Conservation (phyloP, 2,329 filamentous ascomycete genomes). For the Hypoxylon sp. region DNA sequence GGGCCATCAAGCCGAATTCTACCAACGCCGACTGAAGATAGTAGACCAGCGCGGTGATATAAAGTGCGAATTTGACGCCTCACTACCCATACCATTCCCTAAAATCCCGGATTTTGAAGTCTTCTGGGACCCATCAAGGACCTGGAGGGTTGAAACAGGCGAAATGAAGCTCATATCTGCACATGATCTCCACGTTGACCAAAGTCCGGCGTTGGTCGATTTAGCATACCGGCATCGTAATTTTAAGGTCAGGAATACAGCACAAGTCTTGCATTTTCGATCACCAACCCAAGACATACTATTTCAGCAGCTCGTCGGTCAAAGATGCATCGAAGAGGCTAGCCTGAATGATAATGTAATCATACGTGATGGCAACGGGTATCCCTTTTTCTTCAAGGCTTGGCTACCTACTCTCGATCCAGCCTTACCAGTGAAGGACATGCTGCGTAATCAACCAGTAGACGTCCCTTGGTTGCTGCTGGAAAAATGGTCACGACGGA, state of each 20-base stretch:
- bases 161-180: conserved; percentile 27
- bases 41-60: conserved; percentile 53
- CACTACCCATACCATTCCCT: conserved; percentile 62
- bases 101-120: conserved; percentile 57
- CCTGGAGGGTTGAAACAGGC: conserved; percentile 58
- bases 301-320: conserved; percentile 45
- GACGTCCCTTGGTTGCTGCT: conserved; percentile 67
- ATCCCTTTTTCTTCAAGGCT: conserved; percentile 61
- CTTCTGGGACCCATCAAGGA: conserved; percentile 57
- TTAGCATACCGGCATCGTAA: conserved; percentile 65
- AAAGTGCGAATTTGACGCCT: conserved; percentile 60
- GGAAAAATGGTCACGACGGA: conserved; percentile 66
- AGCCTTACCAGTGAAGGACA: conserved; percentile 58
- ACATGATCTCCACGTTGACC: conserved; percentile 54
- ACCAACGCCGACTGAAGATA: conserved; percentile 55
- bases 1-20: conserved; percentile 55
- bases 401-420: conserved; percentile 56
- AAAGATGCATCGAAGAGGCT: conserved; percentile 33
- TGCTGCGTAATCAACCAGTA: conserved; percentile 58
- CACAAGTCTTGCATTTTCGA: conserved; percentile 63
- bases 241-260: conserved; percentile 57
- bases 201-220: conserved; percentile 63
- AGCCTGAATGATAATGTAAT: conserved; percentile 55
- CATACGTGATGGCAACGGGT: conserved; percentile 57
- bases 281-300: conserved; percentile 44